Evolutionary conservation across 2,329 filamentous ascomycete genomes (phyloP).

Genomic region (Ciborinia camelliae): DNA sequence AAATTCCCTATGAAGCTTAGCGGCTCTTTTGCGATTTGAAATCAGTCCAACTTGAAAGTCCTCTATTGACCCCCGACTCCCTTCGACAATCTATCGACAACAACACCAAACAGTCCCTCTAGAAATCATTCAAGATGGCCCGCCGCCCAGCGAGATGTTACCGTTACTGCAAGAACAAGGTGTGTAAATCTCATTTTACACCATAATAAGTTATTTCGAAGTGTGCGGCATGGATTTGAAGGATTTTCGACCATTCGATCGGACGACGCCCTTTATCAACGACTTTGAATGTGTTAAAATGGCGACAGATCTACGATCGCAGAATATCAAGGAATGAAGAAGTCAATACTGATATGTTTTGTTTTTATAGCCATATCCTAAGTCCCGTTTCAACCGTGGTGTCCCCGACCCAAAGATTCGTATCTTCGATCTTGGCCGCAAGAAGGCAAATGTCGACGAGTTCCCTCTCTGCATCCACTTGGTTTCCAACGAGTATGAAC

Average conservation of each 20-base stretch:
- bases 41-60: conserved; percentile 12
- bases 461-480: conserved; percentile 99
- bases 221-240: conserved; percentile 15
- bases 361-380: conserved; percentile 77
- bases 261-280: conserved; percentile 20
- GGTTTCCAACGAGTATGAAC: conserved; percentile 99
- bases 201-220: conserved; percentile 12
- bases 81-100: conserved; percentile 31
- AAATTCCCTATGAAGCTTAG: conserved; percentile 5
- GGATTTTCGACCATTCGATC: conserved; percentile 6
- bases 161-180: conserved; percentile 99
- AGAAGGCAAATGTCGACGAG: conserved; percentile 98
- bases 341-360: conserved; percentile 25
- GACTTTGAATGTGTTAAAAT: background rate
- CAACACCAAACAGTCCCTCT: conserved; percentile 48
- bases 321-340: background rate
- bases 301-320: background rate
- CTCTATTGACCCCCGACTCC: conserved; percentile 21
- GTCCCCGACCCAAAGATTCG: conserved; percentile 76
- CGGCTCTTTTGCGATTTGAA: background rate
- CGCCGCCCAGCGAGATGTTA: conserved; percentile 99
- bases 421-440: conserved; percentile 98
- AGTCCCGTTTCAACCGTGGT: conserved; percentile 99
- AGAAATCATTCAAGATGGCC: conserved; percentile 85
- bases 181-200: conserved; percentile 47